A percentile compares a stretch with the other conserved stretches of the same genome.
These are phyloP conservation scores for Coffea humblotiana DNA, from an alignment of 305 asterid genomes.

Conservation along the genomic window DNA sequence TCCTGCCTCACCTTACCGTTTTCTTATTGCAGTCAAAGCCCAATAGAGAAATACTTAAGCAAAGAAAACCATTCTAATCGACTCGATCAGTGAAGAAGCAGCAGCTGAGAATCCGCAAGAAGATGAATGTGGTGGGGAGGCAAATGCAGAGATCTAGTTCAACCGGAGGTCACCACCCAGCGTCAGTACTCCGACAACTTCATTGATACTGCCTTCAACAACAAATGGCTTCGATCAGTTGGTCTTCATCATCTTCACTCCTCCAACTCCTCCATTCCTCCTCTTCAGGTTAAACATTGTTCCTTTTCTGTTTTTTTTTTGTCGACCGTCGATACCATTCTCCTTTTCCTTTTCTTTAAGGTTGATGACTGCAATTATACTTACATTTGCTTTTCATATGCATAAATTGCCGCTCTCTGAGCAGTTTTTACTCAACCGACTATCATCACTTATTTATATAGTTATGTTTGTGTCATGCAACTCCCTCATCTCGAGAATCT, in stretches of 20 bases:
- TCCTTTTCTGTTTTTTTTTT: constrained; percentile 24
- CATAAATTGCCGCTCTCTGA: not conserved
- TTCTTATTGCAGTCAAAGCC: no score
- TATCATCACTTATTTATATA: not conserved
- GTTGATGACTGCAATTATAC: not conserved
- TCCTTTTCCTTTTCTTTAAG: no score
- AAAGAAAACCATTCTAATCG: not conserved
- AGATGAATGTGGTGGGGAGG: constrained; percentile 85
- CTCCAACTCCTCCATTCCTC: constrained; percentile 58
- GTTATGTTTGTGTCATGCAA: not conserved
- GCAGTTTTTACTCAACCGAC: not conserved
- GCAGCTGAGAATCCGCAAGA: constrained; percentile 10
- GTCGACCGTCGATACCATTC: constrained; percentile 8
- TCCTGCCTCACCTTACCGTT: constrained; percentile 5
- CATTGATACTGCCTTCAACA: constrained; percentile 66
- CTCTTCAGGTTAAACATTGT: constrained; percentile 48
- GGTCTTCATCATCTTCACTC: constrained; percentile 93
- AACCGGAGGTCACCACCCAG: constrained; percentile 73
- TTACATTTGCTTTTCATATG: not conserved
- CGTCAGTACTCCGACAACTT: constrained; percentile 87
- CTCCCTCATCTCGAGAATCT: not conserved
- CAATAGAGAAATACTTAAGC: no score
- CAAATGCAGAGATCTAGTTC: constrained; percentile 83
- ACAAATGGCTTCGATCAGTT: constrained; percentile 96
- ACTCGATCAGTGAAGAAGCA: not conserved